These are phyloP conservation scores for Pleurotus giganteus DNA, from an alignment of 768 basidiomycete genomes.

Conservation along the genomic window DNA sequence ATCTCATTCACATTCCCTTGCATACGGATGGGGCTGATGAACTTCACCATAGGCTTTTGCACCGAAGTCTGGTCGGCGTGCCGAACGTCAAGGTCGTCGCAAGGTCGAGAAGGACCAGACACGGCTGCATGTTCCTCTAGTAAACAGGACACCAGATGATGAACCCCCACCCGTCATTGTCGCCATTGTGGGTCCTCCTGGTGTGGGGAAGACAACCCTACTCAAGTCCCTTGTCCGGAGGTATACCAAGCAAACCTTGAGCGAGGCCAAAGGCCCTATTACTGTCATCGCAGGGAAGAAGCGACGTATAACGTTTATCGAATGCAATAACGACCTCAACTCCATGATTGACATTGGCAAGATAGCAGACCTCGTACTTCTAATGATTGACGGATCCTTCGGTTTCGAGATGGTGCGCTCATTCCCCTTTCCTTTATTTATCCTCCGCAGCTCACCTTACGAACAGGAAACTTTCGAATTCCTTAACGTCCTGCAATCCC, in stretches of 20 bases:
- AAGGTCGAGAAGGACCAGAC: constrained; percentile 94
- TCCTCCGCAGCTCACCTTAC: not conserved
- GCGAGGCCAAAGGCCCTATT: constrained; percentile 88
- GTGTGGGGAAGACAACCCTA: constrained; percentile 95
- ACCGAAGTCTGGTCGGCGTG: constrained; percentile 84
- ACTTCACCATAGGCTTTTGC: constrained; percentile 73
- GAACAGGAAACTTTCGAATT: constrained; percentile 98
- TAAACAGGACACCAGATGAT: constrained; percentile 90
- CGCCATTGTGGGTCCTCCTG: constrained; percentile 93
- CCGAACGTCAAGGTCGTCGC: constrained; percentile 85
- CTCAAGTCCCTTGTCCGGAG: constrained; percentile 88
- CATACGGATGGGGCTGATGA: not conserved
- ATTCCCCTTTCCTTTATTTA: not conserved
- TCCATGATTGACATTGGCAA: constrained; percentile 99
- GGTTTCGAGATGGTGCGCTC: constrained; percentile 94
- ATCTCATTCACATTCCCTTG: not conserved
- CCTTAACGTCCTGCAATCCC: constrained; percentile 93
- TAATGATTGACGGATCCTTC: constrained; percentile 98
- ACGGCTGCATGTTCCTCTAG: constrained; percentile 91
- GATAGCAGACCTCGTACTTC: constrained; percentile 90
- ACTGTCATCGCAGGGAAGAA: constrained; percentile 95
- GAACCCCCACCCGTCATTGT: constrained; percentile 92
- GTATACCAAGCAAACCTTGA: constrained; percentile 91
- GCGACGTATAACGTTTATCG: constrained; percentile 90
- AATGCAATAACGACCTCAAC: constrained; percentile 96